Conservation (phyloP, 176 grass and related monocot species). For the Pontederia paniculata region DNA sequence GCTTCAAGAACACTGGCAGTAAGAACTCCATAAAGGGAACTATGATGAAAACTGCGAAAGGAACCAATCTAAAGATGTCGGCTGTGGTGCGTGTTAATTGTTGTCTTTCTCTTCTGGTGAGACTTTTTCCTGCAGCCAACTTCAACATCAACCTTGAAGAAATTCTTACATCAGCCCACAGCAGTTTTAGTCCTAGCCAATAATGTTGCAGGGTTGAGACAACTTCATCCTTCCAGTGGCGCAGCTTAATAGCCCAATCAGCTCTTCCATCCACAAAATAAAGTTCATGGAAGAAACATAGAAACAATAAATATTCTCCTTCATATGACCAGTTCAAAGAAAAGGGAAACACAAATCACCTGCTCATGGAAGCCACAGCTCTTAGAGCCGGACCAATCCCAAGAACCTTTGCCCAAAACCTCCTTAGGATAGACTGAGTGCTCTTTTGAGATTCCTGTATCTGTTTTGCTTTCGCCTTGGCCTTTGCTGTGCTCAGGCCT, state of each 20-base stretch:
- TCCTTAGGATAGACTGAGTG: constrained; percentile 38
- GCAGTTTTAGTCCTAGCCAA: constrained; percentile 71
- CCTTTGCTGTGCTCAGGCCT: constrained; percentile 75
- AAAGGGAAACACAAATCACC: constrained; percentile 32
- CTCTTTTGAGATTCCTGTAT: constrained; percentile 53
- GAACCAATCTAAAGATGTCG: constrained; percentile 86
- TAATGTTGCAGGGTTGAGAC: constrained; percentile 80
- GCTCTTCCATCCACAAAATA: constrained; percentile 32
- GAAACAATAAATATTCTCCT: background rate
- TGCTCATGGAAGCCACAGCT: constrained; percentile 87
- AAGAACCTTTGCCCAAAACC: constrained; percentile 58
- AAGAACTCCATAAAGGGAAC: constrained; percentile 95
- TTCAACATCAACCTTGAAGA: constrained; percentile 93
- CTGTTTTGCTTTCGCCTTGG: constrained; percentile 69
- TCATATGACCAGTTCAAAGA: background rate
- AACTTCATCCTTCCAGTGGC: constrained; percentile 90
- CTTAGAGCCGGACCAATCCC: constrained; percentile 66
- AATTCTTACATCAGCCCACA: constrained; percentile 73
- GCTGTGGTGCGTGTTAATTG: constrained; percentile 86
- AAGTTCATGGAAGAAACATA: background rate
- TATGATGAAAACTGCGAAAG: constrained; percentile 82
- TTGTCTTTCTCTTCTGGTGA: constrained; percentile 76
- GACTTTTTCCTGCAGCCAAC: constrained; percentile 68
- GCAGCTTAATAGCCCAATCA: constrained; percentile 72
- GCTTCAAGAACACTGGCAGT: constrained; percentile 76